phyloP scores from a whole-genome alignment of 2,329 filamentous ascomycete species.

The Ophiosphaerella herpotricha region DNA sequence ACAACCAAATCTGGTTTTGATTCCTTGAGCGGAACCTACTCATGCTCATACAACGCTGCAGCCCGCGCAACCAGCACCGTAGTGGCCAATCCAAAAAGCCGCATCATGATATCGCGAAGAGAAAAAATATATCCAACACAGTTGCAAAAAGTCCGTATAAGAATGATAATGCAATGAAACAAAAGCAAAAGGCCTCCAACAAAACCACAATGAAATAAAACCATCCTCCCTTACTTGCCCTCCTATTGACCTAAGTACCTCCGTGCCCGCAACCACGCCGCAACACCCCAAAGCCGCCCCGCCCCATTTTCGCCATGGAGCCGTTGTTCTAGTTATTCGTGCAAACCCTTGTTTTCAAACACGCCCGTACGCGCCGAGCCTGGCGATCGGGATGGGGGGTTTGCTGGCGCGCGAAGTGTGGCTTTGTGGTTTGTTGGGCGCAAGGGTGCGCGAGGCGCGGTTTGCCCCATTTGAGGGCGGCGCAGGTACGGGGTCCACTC shows the following conservation, averaged over 20 bases:
- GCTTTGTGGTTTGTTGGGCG: background rate
- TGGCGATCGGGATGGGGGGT: background rate
- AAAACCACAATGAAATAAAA: too few species aligned
- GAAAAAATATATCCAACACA: background rate
- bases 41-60: background rate
- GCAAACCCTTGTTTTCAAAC: background rate
- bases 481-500: background rate
- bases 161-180: background rate
- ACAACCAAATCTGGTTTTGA: background rate
- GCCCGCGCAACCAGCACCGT: background rate
- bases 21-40: background rate
- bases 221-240: too few species aligned
- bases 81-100: background rate
- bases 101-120: background rate
- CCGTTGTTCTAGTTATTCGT: too few species aligned
- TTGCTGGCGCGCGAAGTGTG: background rate
- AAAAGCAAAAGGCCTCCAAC: background rate
- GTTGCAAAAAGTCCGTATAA: too few species aligned
- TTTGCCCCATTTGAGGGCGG: background rate
- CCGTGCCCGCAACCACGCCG: background rate
- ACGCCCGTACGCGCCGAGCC: background rate
- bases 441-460: background rate
- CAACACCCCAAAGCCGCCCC: background rate
- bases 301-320: background rate
- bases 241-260: too few species aligned